phyloP scores from a whole-genome alignment of 352 stramenopile species.

The Pythium catenulatum region DNA sequence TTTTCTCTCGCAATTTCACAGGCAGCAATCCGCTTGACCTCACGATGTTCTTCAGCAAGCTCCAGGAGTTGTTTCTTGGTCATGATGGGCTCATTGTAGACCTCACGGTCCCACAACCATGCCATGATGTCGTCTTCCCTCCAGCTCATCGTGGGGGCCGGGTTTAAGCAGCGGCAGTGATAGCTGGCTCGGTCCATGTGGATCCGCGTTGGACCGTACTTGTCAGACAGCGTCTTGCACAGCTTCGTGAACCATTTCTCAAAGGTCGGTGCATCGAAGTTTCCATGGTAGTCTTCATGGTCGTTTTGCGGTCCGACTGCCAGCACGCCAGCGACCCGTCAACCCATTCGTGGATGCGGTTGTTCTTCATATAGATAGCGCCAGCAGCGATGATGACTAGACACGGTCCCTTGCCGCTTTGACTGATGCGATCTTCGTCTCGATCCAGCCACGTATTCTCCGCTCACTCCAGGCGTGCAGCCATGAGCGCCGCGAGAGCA shows the following conservation, averaged over 20 bases:
- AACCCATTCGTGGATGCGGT: conserved; percentile 19
- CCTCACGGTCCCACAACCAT: neutral
- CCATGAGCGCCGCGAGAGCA: too few species aligned
- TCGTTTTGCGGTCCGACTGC: neutral
- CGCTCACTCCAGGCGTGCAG: too few species aligned
- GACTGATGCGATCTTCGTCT: neutral
- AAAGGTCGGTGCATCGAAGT: conserved; percentile 22
- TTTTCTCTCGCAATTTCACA: neutral
- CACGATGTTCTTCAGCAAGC: neutral
- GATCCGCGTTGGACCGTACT: conserved; percentile 18
- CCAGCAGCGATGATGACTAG: conserved; percentile 19
- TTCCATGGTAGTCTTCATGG: conserved; percentile 50
- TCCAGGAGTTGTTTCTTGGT: neutral
- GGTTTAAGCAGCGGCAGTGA: conserved; percentile 18
- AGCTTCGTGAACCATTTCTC: conserved; percentile 37
- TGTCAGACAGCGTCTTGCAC: neutral
- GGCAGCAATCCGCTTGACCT: neutral
- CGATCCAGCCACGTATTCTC: neutral
- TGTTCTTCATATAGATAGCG: neutral
- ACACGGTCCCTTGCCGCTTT: neutral
- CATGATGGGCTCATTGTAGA: neutral
- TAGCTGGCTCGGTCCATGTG: conserved; percentile 30
- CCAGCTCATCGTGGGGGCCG: neutral
- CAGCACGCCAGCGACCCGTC: neutral
- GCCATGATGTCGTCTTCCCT: neutral